Base-by-base conservation (phyloP, 78 protist genomes). In the Isochrysis galbana region DNA sequence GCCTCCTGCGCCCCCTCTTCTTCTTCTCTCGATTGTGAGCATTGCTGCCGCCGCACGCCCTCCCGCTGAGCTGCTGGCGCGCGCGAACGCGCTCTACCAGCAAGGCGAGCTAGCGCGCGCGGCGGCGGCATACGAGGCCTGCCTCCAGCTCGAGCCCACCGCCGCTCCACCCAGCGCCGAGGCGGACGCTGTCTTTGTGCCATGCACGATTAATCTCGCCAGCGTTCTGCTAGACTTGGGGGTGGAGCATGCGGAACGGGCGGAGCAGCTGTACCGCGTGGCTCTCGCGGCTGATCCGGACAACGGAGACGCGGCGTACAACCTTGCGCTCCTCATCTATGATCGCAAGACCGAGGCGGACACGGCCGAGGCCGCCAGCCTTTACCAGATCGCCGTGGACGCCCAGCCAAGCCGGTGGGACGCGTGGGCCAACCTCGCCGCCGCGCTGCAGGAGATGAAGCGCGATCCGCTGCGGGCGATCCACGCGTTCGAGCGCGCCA, bases 351-450 rank as follows among this genome's bases (percentile, higher is more conserved):
- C 46, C 39, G 36, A 39, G 29, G 87, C 17, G 36, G 51, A 17
- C 26, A 14, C 2, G 54, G 29, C 23, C 34, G 87, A 78, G 87
- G 87, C 87, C 54, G 47, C 36, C 19, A 0, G 2, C 54, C 48
- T 78, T 21, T 78, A 78, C 87, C 36, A 2, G 26, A 14, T 0
- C 26, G 51, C 14, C 34, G 54, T 42, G 0, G 32, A 5, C n/a
- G 87, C 87, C 26, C 38, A 78, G 19, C 54, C 32, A 5, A 42
- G 2, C 38, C 87, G 87, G 14, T 78, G 87, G 87, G 87, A 78
- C 34, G 87, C 51, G 87, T 42, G 47, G 54, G 87, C 87, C 87
- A 78, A 78, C 87, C 51, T 78, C 34, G 87, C 51, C 54, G 14
- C 54, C n/a, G 47, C 54, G 17, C 47, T 42, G 38, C 0, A 1